phyloP scores from a whole-genome alignment of 345 rosid species.

The Eucalyptus viminalis region DNA sequence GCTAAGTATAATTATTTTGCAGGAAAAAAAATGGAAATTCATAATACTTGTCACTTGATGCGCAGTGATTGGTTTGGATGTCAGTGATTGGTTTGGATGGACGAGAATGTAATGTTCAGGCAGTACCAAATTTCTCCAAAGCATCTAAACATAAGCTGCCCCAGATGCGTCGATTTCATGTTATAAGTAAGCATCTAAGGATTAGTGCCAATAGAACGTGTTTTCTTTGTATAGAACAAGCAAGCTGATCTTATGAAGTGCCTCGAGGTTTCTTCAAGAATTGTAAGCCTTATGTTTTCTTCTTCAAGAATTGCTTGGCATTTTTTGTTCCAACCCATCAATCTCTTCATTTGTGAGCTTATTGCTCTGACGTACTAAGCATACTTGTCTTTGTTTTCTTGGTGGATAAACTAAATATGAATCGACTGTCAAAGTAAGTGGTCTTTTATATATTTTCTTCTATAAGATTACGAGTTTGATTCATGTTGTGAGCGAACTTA shows the following conservation, averaged over 20 bases:
- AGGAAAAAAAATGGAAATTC: not conserved
- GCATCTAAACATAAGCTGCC: not conserved
- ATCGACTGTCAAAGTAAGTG: not conserved
- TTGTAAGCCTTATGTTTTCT: not conserved
- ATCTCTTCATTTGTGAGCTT: not conserved
- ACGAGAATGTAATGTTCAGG: not conserved
- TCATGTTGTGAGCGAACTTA: accelerated
- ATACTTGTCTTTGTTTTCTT: not conserved
- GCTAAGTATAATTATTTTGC: not conserved
- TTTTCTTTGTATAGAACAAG: not conserved
- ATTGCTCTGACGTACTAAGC: not conserved
- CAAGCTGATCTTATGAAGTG: not conserved
- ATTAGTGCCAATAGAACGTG: not conserved
- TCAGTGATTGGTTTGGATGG: too few species aligned
- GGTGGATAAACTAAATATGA: not conserved
- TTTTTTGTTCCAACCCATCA: not conserved
- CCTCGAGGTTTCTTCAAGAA: not conserved
- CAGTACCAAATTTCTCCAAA: not conserved
- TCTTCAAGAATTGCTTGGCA: not conserved
- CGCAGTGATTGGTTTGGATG: too few species aligned
- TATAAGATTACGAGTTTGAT: not conserved
- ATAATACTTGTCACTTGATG: not conserved
- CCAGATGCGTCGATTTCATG: not conserved
- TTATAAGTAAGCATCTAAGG: not conserved
- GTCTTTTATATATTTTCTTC: not conserved